Evolutionary conservation across 768 basidiomycete genomes (phyloP).

Genomic region (Phylloporus scabripes): DNA sequence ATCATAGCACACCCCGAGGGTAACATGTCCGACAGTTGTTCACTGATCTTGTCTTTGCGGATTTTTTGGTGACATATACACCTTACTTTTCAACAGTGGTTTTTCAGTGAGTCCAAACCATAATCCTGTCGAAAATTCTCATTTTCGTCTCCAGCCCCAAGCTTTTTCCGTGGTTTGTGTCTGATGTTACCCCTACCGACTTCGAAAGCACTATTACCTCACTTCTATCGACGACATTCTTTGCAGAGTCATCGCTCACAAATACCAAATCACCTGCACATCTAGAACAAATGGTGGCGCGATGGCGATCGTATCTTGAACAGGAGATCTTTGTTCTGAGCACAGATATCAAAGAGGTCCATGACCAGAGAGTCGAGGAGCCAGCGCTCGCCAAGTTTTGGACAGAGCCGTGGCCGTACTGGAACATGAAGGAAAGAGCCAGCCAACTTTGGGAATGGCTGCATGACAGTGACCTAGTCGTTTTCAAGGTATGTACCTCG

Average conservation of each 20-base stretch:
- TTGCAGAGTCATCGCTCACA: slow-evolving; percentile 29
- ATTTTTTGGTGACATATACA: slow-evolving; percentile 87
- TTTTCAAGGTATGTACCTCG: slow-evolving; percentile 64
- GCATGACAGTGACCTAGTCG: slow-evolving; percentile 56
- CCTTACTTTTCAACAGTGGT: slow-evolving; percentile 76
- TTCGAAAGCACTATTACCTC: slow-evolving; percentile 55
- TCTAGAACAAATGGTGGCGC: slow-evolving; percentile 53
- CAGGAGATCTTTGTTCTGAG: slow-evolving; percentile 68
- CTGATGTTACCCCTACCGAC: slow-evolving; percentile 86
- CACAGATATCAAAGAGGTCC: slow-evolving; percentile 26
- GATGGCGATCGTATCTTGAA: slow-evolving; percentile 73
- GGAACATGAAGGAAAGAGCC: slow-evolving; percentile 58
- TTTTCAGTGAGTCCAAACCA: slow-evolving; percentile 69
- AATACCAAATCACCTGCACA: slow-evolving; percentile 32
- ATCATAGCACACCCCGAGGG: not conserved
- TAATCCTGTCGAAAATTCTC: slow-evolving; percentile 1
- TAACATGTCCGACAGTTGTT: slow-evolving; percentile 53
- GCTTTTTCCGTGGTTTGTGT: slow-evolving; percentile 95
- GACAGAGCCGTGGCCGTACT: slow-evolving; percentile 73
- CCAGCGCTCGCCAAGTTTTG: slow-evolving; percentile 47
- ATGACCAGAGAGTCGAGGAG: slow-evolving; percentile 21
- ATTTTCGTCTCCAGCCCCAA: slow-evolving; percentile 60
- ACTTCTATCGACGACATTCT: slow-evolving; percentile 59
- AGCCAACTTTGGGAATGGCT: slow-evolving; percentile 48
- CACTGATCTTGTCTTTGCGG: slow-evolving; percentile 90